A percentile compares a stretch with the other conserved stretches of the same genome.
Evolutionary conservation across 768 basidiomycete species (phyloP).

Genomic region (Lactifluus subvellereus): DNA sequence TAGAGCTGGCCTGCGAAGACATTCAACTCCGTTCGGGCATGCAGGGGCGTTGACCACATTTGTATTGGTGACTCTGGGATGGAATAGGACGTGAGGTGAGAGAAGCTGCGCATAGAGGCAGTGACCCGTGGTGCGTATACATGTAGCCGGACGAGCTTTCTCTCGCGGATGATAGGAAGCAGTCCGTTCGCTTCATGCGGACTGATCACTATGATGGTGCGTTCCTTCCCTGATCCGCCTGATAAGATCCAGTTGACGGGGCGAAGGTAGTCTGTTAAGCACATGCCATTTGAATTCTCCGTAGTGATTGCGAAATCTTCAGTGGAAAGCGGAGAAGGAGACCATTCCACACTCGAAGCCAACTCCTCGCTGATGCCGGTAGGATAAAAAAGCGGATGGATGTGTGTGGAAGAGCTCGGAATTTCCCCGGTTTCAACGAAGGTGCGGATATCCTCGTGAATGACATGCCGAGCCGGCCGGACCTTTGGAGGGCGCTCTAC

Average conservation of each 20-base stretch:
- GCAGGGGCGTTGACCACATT: background rate
- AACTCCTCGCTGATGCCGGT: background rate
- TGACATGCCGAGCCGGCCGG: background rate
- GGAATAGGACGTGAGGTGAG: conserved; percentile 7
- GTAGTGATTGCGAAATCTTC: background rate
- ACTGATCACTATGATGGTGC: too few relatives aligned
- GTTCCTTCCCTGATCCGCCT: too few relatives aligned
- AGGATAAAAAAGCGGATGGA: background rate
- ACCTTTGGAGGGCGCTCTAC: conserved; percentile 1
- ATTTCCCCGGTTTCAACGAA: background rate
- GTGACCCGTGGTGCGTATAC: conserved; percentile 14
- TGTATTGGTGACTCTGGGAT: background rate
- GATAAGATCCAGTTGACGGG: too few relatives aligned
- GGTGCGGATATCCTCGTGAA: background rate
- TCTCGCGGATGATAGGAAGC: too few relatives aligned
- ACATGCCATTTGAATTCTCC: background rate
- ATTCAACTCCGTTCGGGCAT: background rate
- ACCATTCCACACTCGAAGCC: background rate
- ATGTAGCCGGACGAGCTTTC: background rate
- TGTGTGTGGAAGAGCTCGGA: background rate
- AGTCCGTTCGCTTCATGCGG: too few relatives aligned
- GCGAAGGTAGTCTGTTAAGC: conserved; percentile 1
- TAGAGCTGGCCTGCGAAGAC: conserved; percentile 14
- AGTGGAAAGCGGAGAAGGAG: background rate
- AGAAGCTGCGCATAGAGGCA: conserved; percentile 7